These are phyloP conservation scores for Gnetum montanum DNA, from an alignment of 75 land plant species.

Conservation along the genomic window DNA sequence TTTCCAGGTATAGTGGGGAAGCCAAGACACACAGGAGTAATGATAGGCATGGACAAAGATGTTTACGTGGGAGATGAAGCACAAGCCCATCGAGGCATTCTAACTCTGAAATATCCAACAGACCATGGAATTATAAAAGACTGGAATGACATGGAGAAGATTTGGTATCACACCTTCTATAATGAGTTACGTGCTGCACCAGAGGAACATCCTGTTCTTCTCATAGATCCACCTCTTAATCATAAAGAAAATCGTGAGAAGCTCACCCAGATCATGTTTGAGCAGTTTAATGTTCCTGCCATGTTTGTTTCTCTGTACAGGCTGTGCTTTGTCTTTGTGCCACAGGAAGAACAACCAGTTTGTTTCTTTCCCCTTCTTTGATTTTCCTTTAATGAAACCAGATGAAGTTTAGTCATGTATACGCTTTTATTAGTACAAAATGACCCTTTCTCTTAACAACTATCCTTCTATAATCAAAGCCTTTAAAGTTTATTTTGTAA, in stretches of 20 bases:
- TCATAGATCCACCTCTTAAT: slow-evolving; percentile 43
- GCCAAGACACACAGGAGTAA: slow-evolving; percentile 31
- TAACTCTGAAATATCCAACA: slow-evolving; percentile 29
- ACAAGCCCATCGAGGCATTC: slow-evolving; percentile 30
- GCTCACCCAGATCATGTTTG: slow-evolving; percentile 56
- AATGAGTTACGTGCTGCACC: slow-evolving; percentile 49
- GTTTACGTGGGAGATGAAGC: slow-evolving; percentile 63
- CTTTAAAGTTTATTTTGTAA: too few relatives aligned
- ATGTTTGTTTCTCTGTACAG: slow-evolving; percentile 43
- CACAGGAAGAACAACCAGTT: slow-evolving; percentile 38
- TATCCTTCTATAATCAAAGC: too few relatives aligned
- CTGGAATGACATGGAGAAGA: slow-evolving; percentile 61
- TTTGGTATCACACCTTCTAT: slow-evolving; percentile 53
- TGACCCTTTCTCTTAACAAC: too few relatives aligned
- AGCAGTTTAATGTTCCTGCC: slow-evolving; percentile 46
- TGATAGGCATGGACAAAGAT: slow-evolving; percentile 43
- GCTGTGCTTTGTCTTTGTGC: slow-evolving; percentile 38
- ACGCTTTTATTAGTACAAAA: too few relatives aligned
- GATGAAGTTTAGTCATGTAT: too few relatives aligned
- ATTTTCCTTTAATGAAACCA: too few relatives aligned
- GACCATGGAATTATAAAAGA: slow-evolving; percentile 45
- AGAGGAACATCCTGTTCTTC: slow-evolving; percentile 46
- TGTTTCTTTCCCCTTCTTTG: too few relatives aligned
- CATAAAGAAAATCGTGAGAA: slow-evolving; percentile 53
- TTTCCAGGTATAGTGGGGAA: slow-evolving; percentile 61